phyloP scores from a whole-genome alignment of 805 yeast species.

The Yamadazyma akitaensis region DNA sequence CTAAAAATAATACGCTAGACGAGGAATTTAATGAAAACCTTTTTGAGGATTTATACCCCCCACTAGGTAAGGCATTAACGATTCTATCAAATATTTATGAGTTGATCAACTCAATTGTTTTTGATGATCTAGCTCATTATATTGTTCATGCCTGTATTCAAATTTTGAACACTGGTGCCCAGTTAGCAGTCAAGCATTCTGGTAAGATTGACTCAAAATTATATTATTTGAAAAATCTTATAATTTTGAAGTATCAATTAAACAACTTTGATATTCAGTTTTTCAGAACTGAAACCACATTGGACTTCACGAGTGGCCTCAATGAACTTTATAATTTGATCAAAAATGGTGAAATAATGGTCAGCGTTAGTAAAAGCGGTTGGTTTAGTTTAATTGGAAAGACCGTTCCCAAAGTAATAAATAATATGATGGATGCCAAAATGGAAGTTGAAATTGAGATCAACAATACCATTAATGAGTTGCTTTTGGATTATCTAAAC shows the following conservation, averaged over 20 bases:
- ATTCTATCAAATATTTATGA: constrained; percentile 77
- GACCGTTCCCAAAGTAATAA: constrained; percentile 74
- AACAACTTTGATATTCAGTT: constrained; percentile 76
- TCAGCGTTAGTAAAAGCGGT: constrained; percentile 27
- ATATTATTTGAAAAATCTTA: constrained; percentile 67
- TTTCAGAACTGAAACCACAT: constrained; percentile 63
- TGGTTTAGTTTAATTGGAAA: constrained; percentile 55
- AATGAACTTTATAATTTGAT: constrained; percentile 40
- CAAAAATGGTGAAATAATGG: constrained; percentile 43
- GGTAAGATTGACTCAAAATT: constrained; percentile 60
- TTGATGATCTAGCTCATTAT: constrained; percentile 86
- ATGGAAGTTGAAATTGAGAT: constrained; percentile 71
- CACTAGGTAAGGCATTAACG: constrained; percentile 64
- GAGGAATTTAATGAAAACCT: constrained; percentile 36
- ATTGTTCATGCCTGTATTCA: constrained; percentile 74
- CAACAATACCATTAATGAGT: constrained; percentile 64
- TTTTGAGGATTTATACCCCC: constrained; percentile 59
- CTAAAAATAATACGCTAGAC: constrained; percentile 21
- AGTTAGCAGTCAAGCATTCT: constrained; percentile 40
- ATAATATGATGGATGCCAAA: constrained; percentile 75
- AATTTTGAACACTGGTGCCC: constrained; percentile 53
- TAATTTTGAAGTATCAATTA: constrained; percentile 67
- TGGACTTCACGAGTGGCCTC: constrained; percentile 78
- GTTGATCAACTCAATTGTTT: constrained; percentile 69
- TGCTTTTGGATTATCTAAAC: constrained; percentile 51